Evolutionary conservation across 257 asterid species (phyloP).

Genomic region (Nicotiana obtusifolia): DNA sequence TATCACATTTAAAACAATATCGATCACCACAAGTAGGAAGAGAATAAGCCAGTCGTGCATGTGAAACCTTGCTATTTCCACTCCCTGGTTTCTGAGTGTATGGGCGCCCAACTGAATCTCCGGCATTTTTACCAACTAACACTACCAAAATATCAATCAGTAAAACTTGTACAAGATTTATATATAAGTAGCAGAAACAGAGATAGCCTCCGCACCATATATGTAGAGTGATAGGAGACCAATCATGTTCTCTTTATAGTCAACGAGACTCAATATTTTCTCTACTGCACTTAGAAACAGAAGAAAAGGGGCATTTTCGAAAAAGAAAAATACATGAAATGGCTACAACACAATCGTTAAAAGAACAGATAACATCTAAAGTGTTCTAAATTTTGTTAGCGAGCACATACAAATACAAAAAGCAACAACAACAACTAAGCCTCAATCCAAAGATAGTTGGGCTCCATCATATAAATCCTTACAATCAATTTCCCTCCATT

Average conservation of each 20-base stretch:
- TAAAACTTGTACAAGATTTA: background rate
- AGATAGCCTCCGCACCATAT: background rate
- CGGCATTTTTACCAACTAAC: constrained; percentile 59
- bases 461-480: background rate
- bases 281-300: background rate
- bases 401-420: background rate
- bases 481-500: background rate
- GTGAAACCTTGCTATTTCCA: constrained; percentile 70
- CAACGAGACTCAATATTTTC: background rate
- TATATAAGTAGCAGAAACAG: background rate
- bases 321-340: background rate
- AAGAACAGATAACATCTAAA: background rate
- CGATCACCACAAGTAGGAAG: constrained; percentile 71
- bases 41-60: constrained; percentile 95
- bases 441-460: background rate
- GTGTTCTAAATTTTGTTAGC: background rate
- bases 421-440: background rate
- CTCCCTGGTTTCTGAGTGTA: constrained; percentile 80
- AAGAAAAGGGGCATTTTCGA: background rate
- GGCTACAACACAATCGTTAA: background rate
- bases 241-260: background rate
- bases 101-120: constrained; percentile 92
- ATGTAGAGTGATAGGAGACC: background rate
- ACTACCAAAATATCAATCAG: constrained; percentile 1
- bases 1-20: constrained; percentile 58